Evolutionary conservation across 352 stramenopile species (phyloP).

Genomic region (Pythium periplocum): DNA sequence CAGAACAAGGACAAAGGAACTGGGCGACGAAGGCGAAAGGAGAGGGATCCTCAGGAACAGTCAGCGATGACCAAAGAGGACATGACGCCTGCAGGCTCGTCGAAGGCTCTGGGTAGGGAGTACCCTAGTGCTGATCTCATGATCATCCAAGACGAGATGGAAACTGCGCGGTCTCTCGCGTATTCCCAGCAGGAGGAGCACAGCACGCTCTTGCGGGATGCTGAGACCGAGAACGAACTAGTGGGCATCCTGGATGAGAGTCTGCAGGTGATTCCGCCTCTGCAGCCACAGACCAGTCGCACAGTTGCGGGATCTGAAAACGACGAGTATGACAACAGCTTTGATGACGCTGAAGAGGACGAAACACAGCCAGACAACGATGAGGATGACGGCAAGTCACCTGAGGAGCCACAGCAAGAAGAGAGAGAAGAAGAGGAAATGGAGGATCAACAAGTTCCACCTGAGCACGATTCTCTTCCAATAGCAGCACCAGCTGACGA

Average conservation of each 20-base stretch:
- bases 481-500: constrained; percentile 2
- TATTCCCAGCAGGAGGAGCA: not conserved
- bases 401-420: constrained; percentile 1
- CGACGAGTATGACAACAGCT: constrained; percentile 51
- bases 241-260: constrained; percentile 60
- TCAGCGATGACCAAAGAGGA: too few relatives aligned
- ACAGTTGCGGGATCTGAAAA: constrained; percentile 8
- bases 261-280: constrained; percentile 6
- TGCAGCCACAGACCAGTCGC: constrained; percentile 1
- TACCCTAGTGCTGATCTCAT: constrained; percentile 1
- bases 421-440: constrained; percentile 1
- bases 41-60: too few relatives aligned
- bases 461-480: constrained; percentile 1
- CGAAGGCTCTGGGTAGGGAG: too few relatives aligned
- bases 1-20: too few relatives aligned
- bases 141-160: constrained; percentile 1
- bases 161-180: not conserved
- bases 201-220: not conserved
- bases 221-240: constrained; percentile 30
- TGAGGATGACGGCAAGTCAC: constrained; percentile 4
- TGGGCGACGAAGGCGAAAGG: too few relatives aligned
- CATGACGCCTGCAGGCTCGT: too few relatives aligned
- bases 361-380: constrained; percentile 4
- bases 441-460: not conserved
- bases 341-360: constrained; percentile 29